Evolutionary conservation across 768 basidiomycete genomes (phyloP), one percentile per base, ranked within the genome.

Genomic region (Cyclocybe aegerita): DNA sequence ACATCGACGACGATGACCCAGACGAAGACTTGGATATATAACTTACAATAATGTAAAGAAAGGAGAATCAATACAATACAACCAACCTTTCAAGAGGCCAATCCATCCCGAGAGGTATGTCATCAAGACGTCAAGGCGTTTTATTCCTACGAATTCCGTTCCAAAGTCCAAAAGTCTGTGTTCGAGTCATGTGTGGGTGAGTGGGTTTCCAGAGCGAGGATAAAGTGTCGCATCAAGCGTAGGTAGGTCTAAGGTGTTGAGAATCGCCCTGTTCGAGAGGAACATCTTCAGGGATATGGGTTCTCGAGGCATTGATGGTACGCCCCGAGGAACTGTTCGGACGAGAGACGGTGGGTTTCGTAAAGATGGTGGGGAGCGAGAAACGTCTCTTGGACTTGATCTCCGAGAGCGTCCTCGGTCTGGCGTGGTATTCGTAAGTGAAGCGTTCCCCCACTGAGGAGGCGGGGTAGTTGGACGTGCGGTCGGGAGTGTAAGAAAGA

Each of bases 1-100:
- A 97, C 57, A 81, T 95, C 44, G 94, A 97, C 62, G 94, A 95
- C 48, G 94, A 96, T 48, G 94, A 97, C 72, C 94, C 94, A 15
- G 94, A 97, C 58, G 94, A 96, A 63, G 93, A 96, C 68, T 71
- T 96, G 52, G 90, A 96, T 60, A 88, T 94, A 50, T 93, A 49
- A 49, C 23, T 23, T 23, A 23, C 23, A 23, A 23, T 23, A 45
- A 34, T 45, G 16, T 45, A 45, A 45, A 15, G 17, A 45, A 10
- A 45, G 15, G 12, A 43, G 6, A 9, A 11, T 9, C 29, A 11
- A 14, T 32, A 34, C 30, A 15, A 14, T 45, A 35, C 23, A 35
- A 15, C 30, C 23, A 35, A 15, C 30, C 23, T 45, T 14, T 12
- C 12, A 9, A 34, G 31, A 3, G 10, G 1, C 7, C 15, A 7